Evolutionary conservation across 1,139 yeast genomes (phyloP), one percentile per base, ranked within the genome.

Genomic region (Pichia sp.): DNA sequence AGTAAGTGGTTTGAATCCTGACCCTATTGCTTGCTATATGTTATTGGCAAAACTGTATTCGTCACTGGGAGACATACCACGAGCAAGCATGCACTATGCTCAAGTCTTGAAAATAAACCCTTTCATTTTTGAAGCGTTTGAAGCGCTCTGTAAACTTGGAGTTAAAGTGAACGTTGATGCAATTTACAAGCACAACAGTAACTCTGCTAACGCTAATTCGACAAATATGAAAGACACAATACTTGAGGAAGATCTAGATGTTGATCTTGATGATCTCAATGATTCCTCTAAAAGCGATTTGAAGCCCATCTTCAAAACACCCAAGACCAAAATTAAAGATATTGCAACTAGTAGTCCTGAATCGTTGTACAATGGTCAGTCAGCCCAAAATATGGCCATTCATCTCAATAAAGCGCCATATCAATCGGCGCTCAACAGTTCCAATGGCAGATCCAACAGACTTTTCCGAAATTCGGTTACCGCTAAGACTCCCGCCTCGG

Each of bases 41-140:
- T 59, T 88, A 33, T 64, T 87, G 48, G 98, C 95, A 0, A 84
- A 81, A 52, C 66, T 90, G 44, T 81, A 83, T 58, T 65, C 64
- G 27, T 72, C 73, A 8, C 61, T 71, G 9, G 84, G 82, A 16
- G 87, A 84, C 57, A 60, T 69, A 7, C 77, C 79, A 51, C 77
- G 79, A 49, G 81, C 95, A 45, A 75, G 84, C 0, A 66, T 81
- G 43, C 75, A 79, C 55, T 85, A 81, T 61, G 74, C 85, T 0
- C 76, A 74, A 52, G 85, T 94, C 0, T 68, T 87, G 46, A 76
- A 77, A 49, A 64, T 72, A 48, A 85, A 92, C 59, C 95, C 95
- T 29, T 86, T 72, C 59, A 72, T 87, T 43, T 88, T 94, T 75
- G 97, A 87, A 58, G 90, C 97, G 0, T 79, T 85, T 51, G 87